These are phyloP conservation scores for Phoma sp. DNA, from an alignment of 2,329 filamentous ascomycete species.

Conservation along the genomic window DNA sequence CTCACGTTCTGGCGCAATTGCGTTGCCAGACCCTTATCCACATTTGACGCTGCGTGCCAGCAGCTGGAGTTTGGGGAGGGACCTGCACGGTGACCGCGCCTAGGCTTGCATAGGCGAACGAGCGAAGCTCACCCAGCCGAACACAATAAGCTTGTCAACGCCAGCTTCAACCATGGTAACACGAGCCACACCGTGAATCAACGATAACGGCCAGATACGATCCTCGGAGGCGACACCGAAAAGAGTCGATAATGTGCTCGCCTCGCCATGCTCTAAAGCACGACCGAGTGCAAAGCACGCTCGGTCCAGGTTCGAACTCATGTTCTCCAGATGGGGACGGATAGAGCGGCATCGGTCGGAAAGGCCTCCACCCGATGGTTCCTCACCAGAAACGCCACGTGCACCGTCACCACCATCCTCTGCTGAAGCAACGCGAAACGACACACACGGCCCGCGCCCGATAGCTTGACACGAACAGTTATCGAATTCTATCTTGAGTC, in stretches of 20 bases:
- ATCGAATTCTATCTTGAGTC: not conserved
- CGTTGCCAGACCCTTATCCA: not conserved
- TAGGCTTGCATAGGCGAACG: not conserved
- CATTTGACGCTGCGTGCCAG: not conserved
- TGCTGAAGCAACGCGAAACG: not conserved
- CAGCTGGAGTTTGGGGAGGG: not conserved
- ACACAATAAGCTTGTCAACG: conserved; percentile 8
- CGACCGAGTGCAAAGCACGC: not conserved
- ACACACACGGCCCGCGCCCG: not conserved
- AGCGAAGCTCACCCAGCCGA: conserved; percentile 10
- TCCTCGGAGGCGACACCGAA: not conserved
- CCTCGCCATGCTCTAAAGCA: not conserved
- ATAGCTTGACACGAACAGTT: not conserved
- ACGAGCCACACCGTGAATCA: not conserved
- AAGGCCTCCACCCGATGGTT: not conserved
- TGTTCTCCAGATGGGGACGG: conserved; percentile 12
- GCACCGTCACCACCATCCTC: not conserved
- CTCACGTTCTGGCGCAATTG: not conserved
- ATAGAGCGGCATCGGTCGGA: conserved; percentile 5
- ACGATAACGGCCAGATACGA: not conserved
- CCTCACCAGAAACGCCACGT: conserved; percentile 4
- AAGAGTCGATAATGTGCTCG: not conserved
- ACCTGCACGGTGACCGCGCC: conserved; percentile 11
- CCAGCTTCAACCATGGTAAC: conserved; percentile 1
- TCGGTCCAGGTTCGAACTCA: not conserved